phyloP scores from a whole-genome alignment of 257 asterid species.

The Plantago major region DNA sequence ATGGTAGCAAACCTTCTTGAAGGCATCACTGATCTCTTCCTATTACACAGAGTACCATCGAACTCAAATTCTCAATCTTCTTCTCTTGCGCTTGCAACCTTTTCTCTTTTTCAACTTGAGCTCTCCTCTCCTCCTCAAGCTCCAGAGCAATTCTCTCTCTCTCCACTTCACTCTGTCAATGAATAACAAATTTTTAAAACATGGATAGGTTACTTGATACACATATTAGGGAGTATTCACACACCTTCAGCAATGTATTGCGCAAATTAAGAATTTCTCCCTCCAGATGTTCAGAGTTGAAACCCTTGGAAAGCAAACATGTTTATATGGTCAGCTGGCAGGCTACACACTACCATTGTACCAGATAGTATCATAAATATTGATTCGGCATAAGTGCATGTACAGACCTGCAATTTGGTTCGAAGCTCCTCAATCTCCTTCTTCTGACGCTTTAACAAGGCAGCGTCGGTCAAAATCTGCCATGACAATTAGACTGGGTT shows the following conservation, averaged over 20 bases:
- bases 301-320: conserved; percentile 45
- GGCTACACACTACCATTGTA: conserved; percentile 10
- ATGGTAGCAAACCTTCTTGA: conserved; percentile 55
- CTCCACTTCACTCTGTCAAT: conserved; percentile 78
- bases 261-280: conserved; percentile 81
- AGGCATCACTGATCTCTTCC: conserved; percentile 54
- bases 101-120: conserved; percentile 87
- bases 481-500: conserved; percentile 20
- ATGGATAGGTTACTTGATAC: conserved; percentile 5
- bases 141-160: conserved; percentile 93
- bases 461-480: conserved; percentile 95
- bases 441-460: conserved; percentile 94
- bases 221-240: conserved; percentile 20
- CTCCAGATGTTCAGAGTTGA: conserved; percentile 79
- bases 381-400: conserved; percentile 10
- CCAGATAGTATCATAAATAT: conserved; percentile 12
- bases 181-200: conserved; percentile 15
- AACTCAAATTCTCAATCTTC: conserved; percentile 81
- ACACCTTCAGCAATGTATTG: conserved; percentile 87
- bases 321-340: conserved; percentile 21
- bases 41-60: conserved; percentile 82
- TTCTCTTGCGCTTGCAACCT: conserved; percentile 89
- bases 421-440: conserved; percentile 95
- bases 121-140: conserved; percentile 95
- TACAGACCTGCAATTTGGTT: conserved; percentile 71